Evolutionary conservation across 257 asterid genomes (phyloP), one percentile per base, ranked within the genome.

Genomic region (Mentha longifolia): DNA sequence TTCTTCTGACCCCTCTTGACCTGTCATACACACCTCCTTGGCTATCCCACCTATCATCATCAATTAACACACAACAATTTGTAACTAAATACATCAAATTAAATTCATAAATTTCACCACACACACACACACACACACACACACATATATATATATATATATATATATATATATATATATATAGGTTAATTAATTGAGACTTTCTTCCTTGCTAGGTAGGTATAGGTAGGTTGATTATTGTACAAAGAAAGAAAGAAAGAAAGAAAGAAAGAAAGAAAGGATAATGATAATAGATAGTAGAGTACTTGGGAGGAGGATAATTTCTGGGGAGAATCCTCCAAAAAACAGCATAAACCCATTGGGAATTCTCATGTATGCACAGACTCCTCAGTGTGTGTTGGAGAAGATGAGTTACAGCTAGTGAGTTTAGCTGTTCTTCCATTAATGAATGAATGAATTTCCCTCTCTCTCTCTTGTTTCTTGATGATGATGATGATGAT

Each of bases 291-390:
- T 1, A 9, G n/a, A n/a, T n/a, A n/a, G n/a, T n/a, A n/a, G n/a
- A n/a, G 7, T 85, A 95, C 99, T 95, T 95, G 51, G 99, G 99
- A 54, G 99, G 99, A 25, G 99, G 99, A 77, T 95, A 92, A 19
- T 95, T 95, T 78, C 99, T 88, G 0, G 99, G 99, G 82, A 95
- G 84, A 77, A 95, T 92, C 78, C 99, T 95, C 99, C 99, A 95
- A 31, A 95, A 95, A 70, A 95, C 99, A 68, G 99, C 99, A 80
- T 95, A 95, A 65, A 95, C 98, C 99, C 99, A 95, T 62, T 95
- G 98, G 33, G 99, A 95, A 67, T 85, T 89, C 12, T 89, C 96
- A 79, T 88, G 95, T 72, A 85, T 82, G 83, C 99, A 95, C 11
- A 95, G 84, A 76, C 98, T 95, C 68, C 98, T 95, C 15, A 95